Conservation (phyloP, 2,329 filamentous ascomycete genomes). For the Alternaria conjuncta region DNA sequence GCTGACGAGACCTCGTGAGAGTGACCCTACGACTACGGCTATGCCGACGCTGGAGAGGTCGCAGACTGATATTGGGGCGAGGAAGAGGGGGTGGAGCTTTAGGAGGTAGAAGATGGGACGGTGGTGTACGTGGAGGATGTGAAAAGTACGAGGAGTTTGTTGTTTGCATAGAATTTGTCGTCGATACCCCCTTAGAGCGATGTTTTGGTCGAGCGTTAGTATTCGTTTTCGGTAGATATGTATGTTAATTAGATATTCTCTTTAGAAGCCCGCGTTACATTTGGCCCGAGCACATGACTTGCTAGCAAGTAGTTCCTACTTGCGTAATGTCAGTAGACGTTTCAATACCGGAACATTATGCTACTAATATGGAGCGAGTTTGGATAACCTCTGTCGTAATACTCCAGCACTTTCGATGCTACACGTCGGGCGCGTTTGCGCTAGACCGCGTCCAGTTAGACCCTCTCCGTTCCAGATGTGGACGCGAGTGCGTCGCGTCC, state of each 20-base stretch:
- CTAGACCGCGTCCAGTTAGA: no score
- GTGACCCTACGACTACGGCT: neutral
- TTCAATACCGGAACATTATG: no score
- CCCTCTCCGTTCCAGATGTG: no score
- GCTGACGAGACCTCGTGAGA: slow-evolving; percentile 20
- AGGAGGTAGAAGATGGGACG: slow-evolving; percentile 7
- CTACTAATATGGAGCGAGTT: no score
- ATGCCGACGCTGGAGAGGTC: slow-evolving; percentile 9
- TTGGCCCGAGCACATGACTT: no score
- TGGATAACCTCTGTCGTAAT: no score
- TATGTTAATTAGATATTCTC: neutral
- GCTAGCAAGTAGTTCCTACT: no score
- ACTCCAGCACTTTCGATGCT: no score
- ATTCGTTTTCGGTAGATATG: neutral
- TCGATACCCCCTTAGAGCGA: slow-evolving; percentile 1
- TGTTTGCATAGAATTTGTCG: neutral
- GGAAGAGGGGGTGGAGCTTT: slow-evolving; percentile 24
- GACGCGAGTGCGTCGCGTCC: neutral
- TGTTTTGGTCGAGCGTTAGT: neutral
- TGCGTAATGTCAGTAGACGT: no score
- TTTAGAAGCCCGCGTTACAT: neutral
- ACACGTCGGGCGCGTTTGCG: no score
- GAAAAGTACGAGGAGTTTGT: neutral
- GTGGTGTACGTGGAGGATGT: neutral
- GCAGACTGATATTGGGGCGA: slow-evolving; percentile 16